Evolutionary conservation across 2,329 filamentous ascomycete genomes (phyloP).

Genomic region (Pseudogymnoascus sp.): DNA sequence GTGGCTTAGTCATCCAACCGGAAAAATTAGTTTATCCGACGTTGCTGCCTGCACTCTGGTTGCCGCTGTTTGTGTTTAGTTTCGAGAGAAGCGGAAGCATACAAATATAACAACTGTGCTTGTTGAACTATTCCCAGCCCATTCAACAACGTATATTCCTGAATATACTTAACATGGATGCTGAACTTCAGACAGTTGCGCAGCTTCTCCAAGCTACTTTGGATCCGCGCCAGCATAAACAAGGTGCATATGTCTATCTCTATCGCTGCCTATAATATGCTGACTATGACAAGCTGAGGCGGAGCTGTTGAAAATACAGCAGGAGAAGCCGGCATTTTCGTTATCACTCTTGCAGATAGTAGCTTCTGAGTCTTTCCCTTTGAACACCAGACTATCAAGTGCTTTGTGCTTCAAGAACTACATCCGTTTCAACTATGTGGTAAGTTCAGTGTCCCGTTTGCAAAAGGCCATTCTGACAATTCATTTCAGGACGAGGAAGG

Average conservation of each 20-base stretch:
- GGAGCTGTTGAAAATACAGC: constrained; percentile 64
- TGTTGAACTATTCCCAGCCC: constrained; percentile 5
- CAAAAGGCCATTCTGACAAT: constrained; percentile 18
- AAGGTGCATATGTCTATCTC: constrained; percentile 54
- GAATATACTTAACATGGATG: constrained; percentile 45
- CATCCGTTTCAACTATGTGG: constrained; percentile 86
- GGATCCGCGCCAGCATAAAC: constrained; percentile 78
- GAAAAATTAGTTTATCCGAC: not conserved
- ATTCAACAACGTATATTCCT: constrained; percentile 10
- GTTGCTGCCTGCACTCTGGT: constrained; percentile 10
- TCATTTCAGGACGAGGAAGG: constrained; percentile 74
- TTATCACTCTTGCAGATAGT: constrained; percentile 85
- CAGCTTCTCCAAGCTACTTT: constrained; percentile 86
- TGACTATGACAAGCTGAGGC: constrained; percentile 60
- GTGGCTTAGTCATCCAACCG: not conserved
- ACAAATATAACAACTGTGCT: constrained; percentile 10
- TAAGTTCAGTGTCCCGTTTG: constrained; percentile 36
- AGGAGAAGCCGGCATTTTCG: constrained; percentile 81
- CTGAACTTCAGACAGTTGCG: constrained; percentile 59
- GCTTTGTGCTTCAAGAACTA: constrained; percentile 99
- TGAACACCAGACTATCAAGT: constrained; percentile 76
- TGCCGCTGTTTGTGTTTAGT: constrained; percentile 14
- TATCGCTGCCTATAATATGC: constrained; percentile 27
- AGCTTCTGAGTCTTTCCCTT: constrained; percentile 63
- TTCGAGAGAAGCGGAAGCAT: constrained; percentile 12